These are phyloP conservation scores for Pseudocercospora cruenta DNA, from an alignment of 2,329 filamentous ascomycete genomes.

Conservation along the genomic window DNA sequence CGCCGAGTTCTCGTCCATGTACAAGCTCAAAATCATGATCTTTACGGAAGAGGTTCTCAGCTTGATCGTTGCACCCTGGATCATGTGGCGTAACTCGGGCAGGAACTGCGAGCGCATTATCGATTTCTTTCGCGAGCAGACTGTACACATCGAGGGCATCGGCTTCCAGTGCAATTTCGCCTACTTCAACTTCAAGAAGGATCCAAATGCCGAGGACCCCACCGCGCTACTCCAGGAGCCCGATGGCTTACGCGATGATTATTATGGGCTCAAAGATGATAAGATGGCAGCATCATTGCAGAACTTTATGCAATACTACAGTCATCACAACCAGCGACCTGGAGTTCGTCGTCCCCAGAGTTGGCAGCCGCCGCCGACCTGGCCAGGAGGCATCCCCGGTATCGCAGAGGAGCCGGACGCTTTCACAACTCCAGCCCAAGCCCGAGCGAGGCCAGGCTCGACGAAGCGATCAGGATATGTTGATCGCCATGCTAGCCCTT, in stretches of 20 bases:
- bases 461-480: conserved; percentile 14
- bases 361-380: conserved; percentile 38
- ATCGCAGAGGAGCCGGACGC: conserved; percentile 30
- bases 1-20: conserved; percentile 83
- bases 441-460: conserved; percentile 5
- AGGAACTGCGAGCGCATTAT: conserved; percentile 89
- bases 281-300: conserved; percentile 99
- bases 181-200: conserved; percentile 94
- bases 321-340: conserved; percentile 35
- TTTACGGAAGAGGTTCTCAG: conserved; percentile 62
- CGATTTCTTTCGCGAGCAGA: conserved; percentile 98
- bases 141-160: conserved; percentile 92
- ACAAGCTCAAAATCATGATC: conserved; percentile 88
- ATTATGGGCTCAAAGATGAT: conserved; percentile 91
- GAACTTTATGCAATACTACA: conserved; percentile 90
- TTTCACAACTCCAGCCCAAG: neutral
- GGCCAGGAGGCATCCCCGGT: conserved; percentile 35
- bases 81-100: conserved; percentile 84
- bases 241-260: conserved; percentile 75
- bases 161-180: conserved; percentile 97
- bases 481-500: conserved; percentile 14
- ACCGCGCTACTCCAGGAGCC: conserved; percentile 41
- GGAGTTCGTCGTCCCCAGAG: conserved; percentile 32
- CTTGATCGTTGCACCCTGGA: conserved; percentile 87
- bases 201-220: conserved; percentile 55